Evolutionary conservation across 73 alveolate genomes (phyloP).

Genomic region (Durusdinium trenchii): DNA sequence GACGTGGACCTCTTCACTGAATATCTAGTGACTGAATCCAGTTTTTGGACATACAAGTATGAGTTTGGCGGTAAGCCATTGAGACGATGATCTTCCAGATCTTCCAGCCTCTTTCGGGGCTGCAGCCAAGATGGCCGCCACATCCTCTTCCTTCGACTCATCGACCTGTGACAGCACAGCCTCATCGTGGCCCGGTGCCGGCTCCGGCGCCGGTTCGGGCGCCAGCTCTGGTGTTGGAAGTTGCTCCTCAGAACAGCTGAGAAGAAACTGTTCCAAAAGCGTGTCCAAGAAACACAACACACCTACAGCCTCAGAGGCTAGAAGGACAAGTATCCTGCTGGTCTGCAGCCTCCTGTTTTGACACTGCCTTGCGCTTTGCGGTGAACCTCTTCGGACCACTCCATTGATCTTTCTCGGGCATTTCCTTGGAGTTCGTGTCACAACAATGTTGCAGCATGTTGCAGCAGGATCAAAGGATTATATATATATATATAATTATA

Average conservation of each 20-base stretch:
- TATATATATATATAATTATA: too few relatives aligned
- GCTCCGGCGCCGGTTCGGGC: conserved; percentile 54
- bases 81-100: neutral
- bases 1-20: neutral
- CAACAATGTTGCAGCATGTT: too few relatives aligned
- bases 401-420: conserved; percentile 90
- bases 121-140: conserved; percentile 26
- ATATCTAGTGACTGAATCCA: neutral
- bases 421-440: too few relatives aligned
- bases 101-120: conserved; percentile 72
- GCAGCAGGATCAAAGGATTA: too few relatives aligned
- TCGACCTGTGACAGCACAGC: neutral
- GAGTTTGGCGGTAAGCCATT: neutral
- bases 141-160: neutral
- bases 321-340: neutral
- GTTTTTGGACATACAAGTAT: neutral
- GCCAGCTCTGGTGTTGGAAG: too few relatives aligned
- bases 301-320: neutral
- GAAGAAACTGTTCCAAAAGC: too few relatives aligned
- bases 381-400: conserved; percentile 74
- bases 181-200: neutral
- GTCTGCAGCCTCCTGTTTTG: neutral
- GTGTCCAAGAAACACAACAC: too few relatives aligned
- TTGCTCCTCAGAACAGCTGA: too few relatives aligned
- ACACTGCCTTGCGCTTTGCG: conserved; percentile 38